phyloP scores from a whole-genome alignment of 805 yeast species.

The Saccharomyces jurei region DNA sequence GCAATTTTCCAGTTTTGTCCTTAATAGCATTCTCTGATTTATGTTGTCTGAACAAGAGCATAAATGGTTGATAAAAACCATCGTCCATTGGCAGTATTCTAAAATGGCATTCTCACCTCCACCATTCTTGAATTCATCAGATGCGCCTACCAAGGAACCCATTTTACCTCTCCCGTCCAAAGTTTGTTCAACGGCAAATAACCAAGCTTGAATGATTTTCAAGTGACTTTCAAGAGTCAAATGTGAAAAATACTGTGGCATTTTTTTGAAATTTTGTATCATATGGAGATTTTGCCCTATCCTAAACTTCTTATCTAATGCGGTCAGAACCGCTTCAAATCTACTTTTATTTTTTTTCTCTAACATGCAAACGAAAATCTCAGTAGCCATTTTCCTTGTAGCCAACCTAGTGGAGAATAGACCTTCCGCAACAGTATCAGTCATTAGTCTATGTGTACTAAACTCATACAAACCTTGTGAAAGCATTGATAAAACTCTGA shows the following conservation, averaged over 20 bases:
- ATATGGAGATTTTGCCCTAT: slow-evolving; percentile 23
- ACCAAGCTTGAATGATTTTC: slow-evolving; percentile 58
- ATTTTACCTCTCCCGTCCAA: slow-evolving; percentile 79
- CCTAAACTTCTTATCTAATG: slow-evolving; percentile 31
- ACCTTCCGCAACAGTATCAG: slow-evolving; percentile 62
- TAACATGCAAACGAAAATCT: slow-evolving; percentile 53
- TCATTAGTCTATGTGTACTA: slow-evolving; percentile 31
- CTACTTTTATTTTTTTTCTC: slow-evolving; percentile 40
- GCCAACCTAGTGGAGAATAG: slow-evolving; percentile 64
- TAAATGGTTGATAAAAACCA: slow-evolving; percentile 27
- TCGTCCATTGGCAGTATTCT: slow-evolving; percentile 28
- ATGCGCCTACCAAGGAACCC: slow-evolving; percentile 90
- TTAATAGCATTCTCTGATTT: slow-evolving; percentile 27
- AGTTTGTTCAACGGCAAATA: slow-evolving; percentile 54
- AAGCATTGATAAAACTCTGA: slow-evolving; percentile 42
- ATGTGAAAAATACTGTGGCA: slow-evolving; percentile 16
- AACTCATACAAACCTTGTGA: slow-evolving; percentile 24
- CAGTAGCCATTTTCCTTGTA: slow-evolving; percentile 75
- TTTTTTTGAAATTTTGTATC: slow-evolving; percentile 12
- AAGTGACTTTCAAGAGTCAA: slow-evolving; percentile 17
- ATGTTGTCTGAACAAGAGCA: slow-evolving; percentile 23
- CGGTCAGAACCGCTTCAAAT: slow-evolving; percentile 34
- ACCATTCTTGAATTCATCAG: slow-evolving; percentile 57
- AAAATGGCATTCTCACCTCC: slow-evolving; percentile 36
- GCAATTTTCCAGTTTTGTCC: slow-evolving; percentile 27